phyloP scores from a whole-genome alignment of 2,329 filamentous ascomycete genomes.

The Amylocarpus encephaloides region DNA sequence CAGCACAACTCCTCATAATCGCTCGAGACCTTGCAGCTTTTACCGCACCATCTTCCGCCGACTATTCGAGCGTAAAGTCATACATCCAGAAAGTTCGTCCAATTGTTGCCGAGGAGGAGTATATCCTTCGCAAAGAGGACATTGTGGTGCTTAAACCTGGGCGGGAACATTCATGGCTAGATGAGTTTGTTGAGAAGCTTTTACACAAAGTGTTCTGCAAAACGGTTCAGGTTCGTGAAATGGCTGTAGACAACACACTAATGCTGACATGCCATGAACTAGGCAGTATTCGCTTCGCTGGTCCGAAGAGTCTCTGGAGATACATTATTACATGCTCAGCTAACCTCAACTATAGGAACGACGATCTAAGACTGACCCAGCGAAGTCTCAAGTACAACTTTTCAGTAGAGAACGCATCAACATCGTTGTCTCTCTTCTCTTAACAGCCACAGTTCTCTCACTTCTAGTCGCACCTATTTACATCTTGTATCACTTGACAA shows the following conservation, averaged over 20 bases:
- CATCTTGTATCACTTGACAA: slow-evolving; percentile 11
- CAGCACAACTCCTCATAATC: slow-evolving; percentile 15
- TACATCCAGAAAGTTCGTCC: slow-evolving; percentile 26
- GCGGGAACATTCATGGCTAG: slow-evolving; percentile 36
- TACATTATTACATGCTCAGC: no score
- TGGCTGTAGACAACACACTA: no score
- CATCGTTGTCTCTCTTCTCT: slow-evolving; percentile 15
- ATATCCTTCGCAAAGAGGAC: slow-evolving; percentile 34
- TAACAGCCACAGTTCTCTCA: slow-evolving; percentile 11
- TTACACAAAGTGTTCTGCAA: no score
- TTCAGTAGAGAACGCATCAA: neutral
- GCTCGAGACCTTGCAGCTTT: slow-evolving; percentile 25
- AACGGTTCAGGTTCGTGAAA: no score
- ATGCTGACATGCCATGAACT: no score
- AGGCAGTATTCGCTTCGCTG: no score
- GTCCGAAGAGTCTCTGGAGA: no score
- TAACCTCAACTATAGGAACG: no score
- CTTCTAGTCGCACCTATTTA: slow-evolving; percentile 18
- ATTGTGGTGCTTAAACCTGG: slow-evolving; percentile 34
- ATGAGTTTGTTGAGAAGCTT: slow-evolving; percentile 30
- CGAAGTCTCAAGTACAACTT: neutral
- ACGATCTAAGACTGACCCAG: slow-evolving; percentile 3
- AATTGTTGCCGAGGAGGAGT: slow-evolving; percentile 20
- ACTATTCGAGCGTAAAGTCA: slow-evolving; percentile 29
- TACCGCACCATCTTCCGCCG: slow-evolving; percentile 25